phyloP scores from a whole-genome alignment of 495 filamentous ascomycete species.

The Penicillium goetzii region DNA sequence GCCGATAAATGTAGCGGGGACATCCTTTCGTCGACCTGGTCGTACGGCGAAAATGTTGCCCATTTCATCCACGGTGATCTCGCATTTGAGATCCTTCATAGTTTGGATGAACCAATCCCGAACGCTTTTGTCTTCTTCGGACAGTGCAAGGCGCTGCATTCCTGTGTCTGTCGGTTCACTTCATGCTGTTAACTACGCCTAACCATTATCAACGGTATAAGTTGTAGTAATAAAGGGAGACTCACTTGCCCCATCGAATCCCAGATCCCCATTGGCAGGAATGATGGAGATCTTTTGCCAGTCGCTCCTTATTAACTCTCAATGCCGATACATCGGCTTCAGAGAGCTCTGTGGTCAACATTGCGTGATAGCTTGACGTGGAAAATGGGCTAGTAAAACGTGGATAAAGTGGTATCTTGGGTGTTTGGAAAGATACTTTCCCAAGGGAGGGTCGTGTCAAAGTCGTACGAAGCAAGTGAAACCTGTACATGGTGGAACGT shows the following conservation, averaged over 20 bases:
- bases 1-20: slow-evolving; percentile 69
- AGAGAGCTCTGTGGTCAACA: slow-evolving; percentile 47
- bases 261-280: slow-evolving; percentile 71
- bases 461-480: slow-evolving; percentile 7
- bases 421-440: neutral
- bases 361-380: slow-evolving; percentile 32
- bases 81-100: slow-evolving; percentile 64
- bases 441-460: slow-evolving; percentile 1
- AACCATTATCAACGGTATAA: neutral
- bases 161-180: slow-evolving; percentile 64
- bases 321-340: slow-evolving; percentile 49
- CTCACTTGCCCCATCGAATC: slow-evolving; percentile 67
- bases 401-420: neutral
- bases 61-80: slow-evolving; percentile 64
- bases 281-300: slow-evolving; percentile 65
- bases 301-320: slow-evolving; percentile 59
- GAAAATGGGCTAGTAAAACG: slow-evolving; percentile 29
- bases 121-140: slow-evolving; percentile 69
- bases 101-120: slow-evolving; percentile 78
- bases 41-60: slow-evolving; percentile 78
- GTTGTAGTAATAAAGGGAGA: slow-evolving; percentile 15
- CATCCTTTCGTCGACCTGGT: slow-evolving; percentile 57
- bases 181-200: neutral
- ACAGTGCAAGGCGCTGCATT: slow-evolving; percentile 69
- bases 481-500: slow-evolving; percentile 11